These are phyloP conservation scores for Elaeis guineensis DNA, from an alignment of 176 grass and related monocot species.

Conservation along the genomic window DNA sequence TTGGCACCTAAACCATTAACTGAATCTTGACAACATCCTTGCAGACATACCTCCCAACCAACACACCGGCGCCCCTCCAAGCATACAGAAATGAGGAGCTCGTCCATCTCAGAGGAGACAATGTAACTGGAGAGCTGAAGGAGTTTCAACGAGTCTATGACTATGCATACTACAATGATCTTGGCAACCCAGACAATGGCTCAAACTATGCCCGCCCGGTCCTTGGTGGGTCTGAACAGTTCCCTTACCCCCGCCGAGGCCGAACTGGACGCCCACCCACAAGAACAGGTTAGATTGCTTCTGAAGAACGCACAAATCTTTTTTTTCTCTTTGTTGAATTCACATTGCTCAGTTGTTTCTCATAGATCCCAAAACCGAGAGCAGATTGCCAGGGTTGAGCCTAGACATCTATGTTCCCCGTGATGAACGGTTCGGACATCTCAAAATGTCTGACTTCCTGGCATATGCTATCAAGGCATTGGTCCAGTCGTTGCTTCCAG, in stretches of 20 bases:
- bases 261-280: conserved; percentile 22
- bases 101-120: conserved; percentile 23
- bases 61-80: conserved; percentile 22
- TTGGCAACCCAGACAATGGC: conserved; percentile 25
- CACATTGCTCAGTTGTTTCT: too few relatives aligned
- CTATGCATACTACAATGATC: conserved; percentile 45
- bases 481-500: conserved; percentile 40
- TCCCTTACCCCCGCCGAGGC: conserved; percentile 42
- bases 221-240: conserved; percentile 26
- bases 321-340: background rate
- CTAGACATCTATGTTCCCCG: conserved; percentile 55
- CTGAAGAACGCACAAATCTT: background rate
- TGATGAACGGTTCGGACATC: conserved; percentile 65
- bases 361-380: conserved; percentile 24
- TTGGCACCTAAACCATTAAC: too few relatives aligned
- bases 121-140: conserved; percentile 7
- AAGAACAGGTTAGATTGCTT: background rate
- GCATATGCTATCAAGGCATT: conserved; percentile 59
- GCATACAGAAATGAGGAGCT: conserved; percentile 46
- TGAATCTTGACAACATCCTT: background rate
- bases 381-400: background rate
- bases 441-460: conserved; percentile 74
- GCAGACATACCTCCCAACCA: conserved; percentile 24
- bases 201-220: conserved; percentile 19
- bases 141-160: conserved; percentile 34